These are phyloP conservation scores for Pseudocercospora fijiensis DNA, from an alignment of 2,329 filamentous ascomycete species.

Conservation along the genomic window DNA sequence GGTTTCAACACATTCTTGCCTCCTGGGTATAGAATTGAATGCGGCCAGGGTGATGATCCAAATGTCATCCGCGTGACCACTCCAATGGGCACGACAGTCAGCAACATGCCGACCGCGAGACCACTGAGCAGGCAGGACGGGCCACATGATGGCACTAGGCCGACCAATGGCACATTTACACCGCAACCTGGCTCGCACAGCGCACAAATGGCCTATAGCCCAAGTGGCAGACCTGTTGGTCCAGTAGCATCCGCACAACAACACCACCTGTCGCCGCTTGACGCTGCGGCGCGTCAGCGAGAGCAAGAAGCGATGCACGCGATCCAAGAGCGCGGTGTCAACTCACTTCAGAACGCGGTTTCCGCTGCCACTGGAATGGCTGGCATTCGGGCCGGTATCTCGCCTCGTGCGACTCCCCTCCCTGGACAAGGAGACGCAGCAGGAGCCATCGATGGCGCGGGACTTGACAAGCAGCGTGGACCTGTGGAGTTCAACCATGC, in stretches of 20 bases:
- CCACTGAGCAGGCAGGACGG: slow-evolving; percentile 40
- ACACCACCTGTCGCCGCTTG: slow-evolving; percentile 33
- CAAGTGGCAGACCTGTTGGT: slow-evolving; percentile 45
- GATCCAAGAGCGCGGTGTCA: slow-evolving; percentile 65
- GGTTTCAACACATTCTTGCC: slow-evolving; percentile 98
- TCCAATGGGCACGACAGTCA: slow-evolving; percentile 93
- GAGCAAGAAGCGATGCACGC: slow-evolving; percentile 50
- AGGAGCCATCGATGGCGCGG: slow-evolving; percentile 45
- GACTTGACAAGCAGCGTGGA: slow-evolving; percentile 72
- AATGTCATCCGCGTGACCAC: slow-evolving; percentile 97
- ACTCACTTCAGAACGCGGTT: slow-evolving; percentile 64
- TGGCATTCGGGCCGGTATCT: slow-evolving; percentile 51
- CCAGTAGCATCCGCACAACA: slow-evolving; percentile 39
- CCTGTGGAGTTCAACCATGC: slow-evolving; percentile 99
- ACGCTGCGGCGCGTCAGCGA: slow-evolving; percentile 32
- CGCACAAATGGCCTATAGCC: slow-evolving; percentile 45
- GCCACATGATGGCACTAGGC: slow-evolving; percentile 26
- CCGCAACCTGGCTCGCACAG: slow-evolving; percentile 39
- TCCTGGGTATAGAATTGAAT: slow-evolving; percentile 92
- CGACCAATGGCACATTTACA: slow-evolving; percentile 43
- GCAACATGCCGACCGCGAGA: slow-evolving; percentile 67
- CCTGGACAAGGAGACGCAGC: slow-evolving; percentile 59
- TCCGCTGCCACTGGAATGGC: slow-evolving; percentile 56
- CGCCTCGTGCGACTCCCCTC: slow-evolving; percentile 51
- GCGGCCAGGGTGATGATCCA: slow-evolving; percentile 86